Percentiles rank a stretch among this genome's conserved stretches.
Evolutionary conservation across 1,139 yeast genomes (phyloP).

Genomic region (Geotrichum fermentans): DNA sequence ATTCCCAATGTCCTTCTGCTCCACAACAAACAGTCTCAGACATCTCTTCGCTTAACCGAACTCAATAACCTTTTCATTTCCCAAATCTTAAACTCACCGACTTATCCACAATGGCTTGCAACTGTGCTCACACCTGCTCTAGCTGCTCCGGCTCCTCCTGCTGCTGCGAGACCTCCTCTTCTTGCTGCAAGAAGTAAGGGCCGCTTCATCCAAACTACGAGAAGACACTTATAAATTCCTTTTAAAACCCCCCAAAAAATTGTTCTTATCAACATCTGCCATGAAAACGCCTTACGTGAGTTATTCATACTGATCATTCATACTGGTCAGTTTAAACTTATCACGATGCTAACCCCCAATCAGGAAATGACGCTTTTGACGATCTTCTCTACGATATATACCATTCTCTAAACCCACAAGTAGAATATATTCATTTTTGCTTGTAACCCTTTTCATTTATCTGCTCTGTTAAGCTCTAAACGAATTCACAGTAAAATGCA

Average conservation of each 20-base stretch:
- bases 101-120: slow-evolving; percentile 2
- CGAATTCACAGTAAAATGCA: too few species aligned
- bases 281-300: too few species aligned
- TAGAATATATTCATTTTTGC: not conserved
- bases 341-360: too few species aligned
- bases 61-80: not conserved
- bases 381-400: not conserved
- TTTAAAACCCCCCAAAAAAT: not conserved
- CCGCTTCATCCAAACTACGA: not conserved
- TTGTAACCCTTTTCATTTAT: not conserved
- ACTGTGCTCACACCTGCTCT: slow-evolving; percentile 5
- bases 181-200: slow-evolving; percentile 4
- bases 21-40: not conserved
- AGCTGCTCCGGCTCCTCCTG: slow-evolving; percentile 8
- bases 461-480: too few species aligned
- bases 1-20: not conserved
- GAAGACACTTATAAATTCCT: not conserved
- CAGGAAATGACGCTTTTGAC: not conserved
- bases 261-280: not conserved
- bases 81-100: not conserved
- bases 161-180: slow-evolving; percentile 1
- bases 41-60: not conserved
- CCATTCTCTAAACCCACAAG: not conserved
- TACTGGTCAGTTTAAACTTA: not conserved
- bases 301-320: too few species aligned